These are phyloP conservation scores for Pseudonitzschia pungens DNA, from an alignment of 108 stramenopile species.

Conservation along the genomic window DNA sequence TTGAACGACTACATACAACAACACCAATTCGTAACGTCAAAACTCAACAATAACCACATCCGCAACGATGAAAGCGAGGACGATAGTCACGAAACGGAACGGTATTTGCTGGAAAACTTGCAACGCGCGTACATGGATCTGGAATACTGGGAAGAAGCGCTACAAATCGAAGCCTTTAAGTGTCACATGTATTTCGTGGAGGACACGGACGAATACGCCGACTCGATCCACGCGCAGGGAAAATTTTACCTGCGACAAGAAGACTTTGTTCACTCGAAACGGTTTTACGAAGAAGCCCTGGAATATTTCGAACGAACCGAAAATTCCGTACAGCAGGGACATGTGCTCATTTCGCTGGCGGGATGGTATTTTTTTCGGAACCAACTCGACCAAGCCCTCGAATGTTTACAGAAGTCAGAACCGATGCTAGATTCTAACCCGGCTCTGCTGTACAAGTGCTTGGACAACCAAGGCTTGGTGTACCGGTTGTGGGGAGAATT, in stretches of 20 bases:
- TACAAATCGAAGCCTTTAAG: constrained; percentile 30
- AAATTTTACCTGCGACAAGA: constrained; percentile 42
- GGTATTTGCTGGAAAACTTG: constrained; percentile 18
- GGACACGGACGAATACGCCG: constrained; percentile 33
- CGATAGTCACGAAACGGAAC: constrained; percentile 1
- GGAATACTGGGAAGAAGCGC: constrained; percentile 47
- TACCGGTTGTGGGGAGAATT: constrained; percentile 40
- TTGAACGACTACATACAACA: constrained; percentile 4
- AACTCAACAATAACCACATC: constrained; percentile 12
- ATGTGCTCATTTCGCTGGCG: constrained; percentile 44
- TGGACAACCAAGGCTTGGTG: constrained; percentile 52
- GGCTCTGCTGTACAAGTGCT: constrained; percentile 36
- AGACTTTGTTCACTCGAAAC: constrained; percentile 23
- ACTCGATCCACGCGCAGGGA: constrained; percentile 35
- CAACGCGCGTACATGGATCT: constrained; percentile 38
- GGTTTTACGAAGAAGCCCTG: constrained; percentile 41
- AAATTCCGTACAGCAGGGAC: constrained; percentile 30
- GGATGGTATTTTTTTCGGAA: constrained; percentile 43
- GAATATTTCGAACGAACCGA: constrained; percentile 28
- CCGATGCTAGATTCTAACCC: constrained; percentile 35
- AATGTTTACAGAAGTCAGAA: constrained; percentile 37
- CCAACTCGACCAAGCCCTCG: constrained; percentile 17
- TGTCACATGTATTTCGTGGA: neutral
- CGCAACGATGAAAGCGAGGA: constrained; percentile 15
- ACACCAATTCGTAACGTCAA: neutral